phyloP scores from a whole-genome alignment of 2,329 filamentous ascomycete genomes.

The Tolypocladium ophioglossoides region DNA sequence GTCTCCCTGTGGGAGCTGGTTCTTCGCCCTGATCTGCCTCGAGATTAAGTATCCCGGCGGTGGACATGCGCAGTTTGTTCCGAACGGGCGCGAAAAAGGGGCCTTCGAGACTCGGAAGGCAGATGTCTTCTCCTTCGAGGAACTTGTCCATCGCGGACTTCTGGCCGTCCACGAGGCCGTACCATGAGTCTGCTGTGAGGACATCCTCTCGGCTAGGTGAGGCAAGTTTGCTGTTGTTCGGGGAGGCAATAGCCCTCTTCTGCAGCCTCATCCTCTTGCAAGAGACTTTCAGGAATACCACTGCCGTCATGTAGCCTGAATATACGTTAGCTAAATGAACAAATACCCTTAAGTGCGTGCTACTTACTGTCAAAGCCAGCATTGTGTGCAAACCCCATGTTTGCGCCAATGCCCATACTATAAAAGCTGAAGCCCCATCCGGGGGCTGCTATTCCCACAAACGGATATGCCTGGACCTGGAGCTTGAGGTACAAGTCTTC shows the following conservation, averaged over 20 bases:
- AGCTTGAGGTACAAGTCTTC: neutral
- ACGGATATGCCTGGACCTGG: slow-evolving; percentile 1
- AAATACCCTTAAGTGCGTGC: too few species aligned
- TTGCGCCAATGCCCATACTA: slow-evolving; percentile 4
- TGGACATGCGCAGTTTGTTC: neutral
- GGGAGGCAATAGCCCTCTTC: neutral
- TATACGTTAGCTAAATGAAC: neutral
- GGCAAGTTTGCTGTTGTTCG: neutral
- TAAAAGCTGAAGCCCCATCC: neutral
- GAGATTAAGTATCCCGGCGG: neutral
- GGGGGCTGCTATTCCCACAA: neutral
- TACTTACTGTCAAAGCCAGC: slow-evolving; percentile 48
- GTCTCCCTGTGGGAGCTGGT: too few species aligned
- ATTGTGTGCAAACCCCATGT: slow-evolving; percentile 30
- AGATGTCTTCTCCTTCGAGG: neutral
- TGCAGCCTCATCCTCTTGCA: slow-evolving; percentile 4
- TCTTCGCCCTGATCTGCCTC: too few species aligned
- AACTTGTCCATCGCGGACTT: neutral
- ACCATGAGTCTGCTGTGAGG: neutral
- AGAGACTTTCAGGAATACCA: slow-evolving; percentile 23
- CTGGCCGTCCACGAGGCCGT: neutral
- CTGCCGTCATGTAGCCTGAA: slow-evolving; percentile 30
- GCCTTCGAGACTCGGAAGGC: neutral
- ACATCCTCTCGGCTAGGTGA: neutral
- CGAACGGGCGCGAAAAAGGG: neutral